Base-by-base conservation (phyloP, 73 alveolate genomes). In the Blepharisma japonicum region DNA sequence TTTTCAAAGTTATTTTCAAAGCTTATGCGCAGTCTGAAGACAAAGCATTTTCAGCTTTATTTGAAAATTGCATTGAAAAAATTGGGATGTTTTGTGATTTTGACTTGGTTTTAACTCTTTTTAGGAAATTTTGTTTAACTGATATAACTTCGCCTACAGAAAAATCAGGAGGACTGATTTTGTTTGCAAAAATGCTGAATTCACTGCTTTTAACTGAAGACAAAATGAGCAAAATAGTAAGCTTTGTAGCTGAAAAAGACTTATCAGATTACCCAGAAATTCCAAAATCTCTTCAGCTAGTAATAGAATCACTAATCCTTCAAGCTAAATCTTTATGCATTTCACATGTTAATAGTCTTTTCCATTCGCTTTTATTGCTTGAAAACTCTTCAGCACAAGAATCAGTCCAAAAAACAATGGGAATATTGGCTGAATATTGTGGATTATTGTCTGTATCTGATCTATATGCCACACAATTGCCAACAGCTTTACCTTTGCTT, bases 81-180 rank as follows among this genome's bases (percentile, higher is more conserved):
- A 32, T 32, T 3, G 42, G 42, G 3, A 32, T 32, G 42, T 32
- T 32, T 32, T 32, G 42, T 32, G 42, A 32, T 32, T 32, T 32
- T 32, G 42, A 32, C 42, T 32, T 32, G 42, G 42, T 32, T 32
- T 32, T 32, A 32, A 32, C 42, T 0, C 42, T 32, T 32, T 32
- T 32, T 32, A 32, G 42, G 3, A 32, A 32, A 32, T 32, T 32
- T 32, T 32, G 42, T 32, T 32, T 32, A 3, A 32, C 42, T 32
- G 42, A 32, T 32, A 32, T 61, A 61, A 25, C 49, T 61, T 61
- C 74, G 2, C 18, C 46, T 32, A 32, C 42, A 8, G 74, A 61
- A 61, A 61, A 61, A 39, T n/a, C 74, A 14, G 74, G 47, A 18
- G 74, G 74, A 61, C 47, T 61, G 11, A 20, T 9, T 14, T 25